Percentiles rank a stretch among this genome's conserved stretches.
phyloP scores from a whole-genome alignment of 495 filamentous ascomycete species.

The Elaphomyces granulatus region DNA sequence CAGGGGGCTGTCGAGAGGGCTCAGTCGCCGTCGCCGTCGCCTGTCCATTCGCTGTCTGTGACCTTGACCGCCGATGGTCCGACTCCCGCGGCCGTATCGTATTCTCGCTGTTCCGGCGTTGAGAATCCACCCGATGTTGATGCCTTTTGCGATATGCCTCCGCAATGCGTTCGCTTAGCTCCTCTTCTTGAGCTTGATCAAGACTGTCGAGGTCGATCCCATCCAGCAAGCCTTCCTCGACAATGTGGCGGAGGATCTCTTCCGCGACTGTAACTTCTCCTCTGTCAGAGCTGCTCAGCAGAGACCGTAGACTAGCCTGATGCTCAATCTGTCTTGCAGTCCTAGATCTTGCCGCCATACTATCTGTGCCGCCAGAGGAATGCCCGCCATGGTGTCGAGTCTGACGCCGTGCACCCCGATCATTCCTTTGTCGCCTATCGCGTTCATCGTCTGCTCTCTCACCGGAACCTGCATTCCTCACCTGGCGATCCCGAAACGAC shows the following conservation, averaged over 20 bases:
- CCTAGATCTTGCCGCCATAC: constrained; percentile 12
- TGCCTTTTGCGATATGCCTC: constrained; percentile 69
- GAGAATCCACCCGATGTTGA: constrained; percentile 23
- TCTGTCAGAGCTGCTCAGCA: constrained; percentile 63
- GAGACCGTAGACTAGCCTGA: constrained; percentile 69
- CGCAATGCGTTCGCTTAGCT: constrained; percentile 76
- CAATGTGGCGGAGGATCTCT: constrained; percentile 76
- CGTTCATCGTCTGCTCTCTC: constrained; percentile 24
- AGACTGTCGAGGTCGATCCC: constrained; percentile 75
- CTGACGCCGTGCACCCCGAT: constrained; percentile 22
- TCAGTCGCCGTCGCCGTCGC: constrained; percentile 7
- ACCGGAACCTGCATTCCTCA: constrained; percentile 19
- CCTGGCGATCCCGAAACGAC: constrained; percentile 15
- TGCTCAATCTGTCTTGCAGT: constrained; percentile 53
- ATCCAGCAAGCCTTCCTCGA: constrained; percentile 74
- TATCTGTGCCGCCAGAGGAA: constrained; percentile 2
- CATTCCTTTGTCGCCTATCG: constrained; percentile 31
- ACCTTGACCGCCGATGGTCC: constrained; percentile 19
- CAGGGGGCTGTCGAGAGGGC: constrained; percentile 31
- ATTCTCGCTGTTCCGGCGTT: constrained; percentile 15
- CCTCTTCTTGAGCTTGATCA: constrained; percentile 61
- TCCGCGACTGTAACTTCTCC: constrained; percentile 64
- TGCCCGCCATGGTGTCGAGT: constrained; percentile 5
- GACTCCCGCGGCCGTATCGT: constrained; percentile 12
- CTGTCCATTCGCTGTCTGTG: constrained; percentile 20